These are phyloP conservation scores for Nannochloris sp. DNA, from an alignment of 139 green algal species.

Conservation along the genomic window DNA sequence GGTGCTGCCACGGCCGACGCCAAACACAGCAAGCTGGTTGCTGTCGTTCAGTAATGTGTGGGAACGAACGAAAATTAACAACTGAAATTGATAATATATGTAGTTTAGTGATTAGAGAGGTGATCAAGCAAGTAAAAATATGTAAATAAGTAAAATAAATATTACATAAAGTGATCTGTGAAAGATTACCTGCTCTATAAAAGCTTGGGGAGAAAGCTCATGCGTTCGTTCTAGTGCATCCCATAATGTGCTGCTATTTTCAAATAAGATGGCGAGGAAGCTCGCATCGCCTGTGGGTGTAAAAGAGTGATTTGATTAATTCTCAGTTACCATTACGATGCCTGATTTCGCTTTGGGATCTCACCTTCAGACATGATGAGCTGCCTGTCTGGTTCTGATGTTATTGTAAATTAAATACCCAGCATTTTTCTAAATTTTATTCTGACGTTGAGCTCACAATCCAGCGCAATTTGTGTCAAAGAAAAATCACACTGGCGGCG, in stretches of 20 bases:
- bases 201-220: conserved; percentile 2
- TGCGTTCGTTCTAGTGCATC: neutral
- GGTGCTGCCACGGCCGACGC: neutral
- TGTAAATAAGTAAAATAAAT: neutral
- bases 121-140: neutral
- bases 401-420: too few species aligned
- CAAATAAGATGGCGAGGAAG: conserved; percentile 12
- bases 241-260: neutral
- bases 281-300: conserved; percentile 19
- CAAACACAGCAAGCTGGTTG: conserved; percentile 33
- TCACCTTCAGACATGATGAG: too few species aligned
- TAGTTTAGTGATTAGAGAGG: neutral
- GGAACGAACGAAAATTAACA: conserved; percentile 30
- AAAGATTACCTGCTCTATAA: conserved; percentile 10
- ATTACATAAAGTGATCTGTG: too few species aligned
- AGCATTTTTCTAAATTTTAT: too few species aligned
- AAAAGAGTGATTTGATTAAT: too few species aligned
- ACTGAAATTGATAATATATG: neutral
- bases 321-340: too few species aligned
- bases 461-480: too few species aligned
- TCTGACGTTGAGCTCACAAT: too few species aligned
- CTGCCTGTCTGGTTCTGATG: too few species aligned
- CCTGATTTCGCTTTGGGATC: too few species aligned
- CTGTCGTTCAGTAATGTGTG: conserved; percentile 30
- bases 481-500: too few species aligned